Evolutionary conservation across 306 rosid species (phyloP).

Genomic region (cucumber (Cucumis sativus)): DNA sequence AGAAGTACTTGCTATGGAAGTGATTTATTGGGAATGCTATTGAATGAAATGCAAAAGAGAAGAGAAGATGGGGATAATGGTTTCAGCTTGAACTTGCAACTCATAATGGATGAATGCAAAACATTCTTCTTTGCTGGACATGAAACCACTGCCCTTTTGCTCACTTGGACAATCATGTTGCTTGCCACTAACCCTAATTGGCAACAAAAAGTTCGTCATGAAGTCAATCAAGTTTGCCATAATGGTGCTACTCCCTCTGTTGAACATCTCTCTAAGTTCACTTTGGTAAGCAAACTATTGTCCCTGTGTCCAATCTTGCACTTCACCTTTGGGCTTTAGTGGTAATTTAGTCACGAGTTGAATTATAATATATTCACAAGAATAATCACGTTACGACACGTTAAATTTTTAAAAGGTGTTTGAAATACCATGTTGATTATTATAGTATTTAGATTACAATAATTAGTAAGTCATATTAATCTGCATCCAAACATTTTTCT

Average conservation of each 20-base stretch:
- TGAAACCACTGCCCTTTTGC: slow-evolving; percentile 82
- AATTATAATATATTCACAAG: no score
- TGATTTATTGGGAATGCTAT: slow-evolving; percentile 67
- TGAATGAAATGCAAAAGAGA: slow-evolving; percentile 63
- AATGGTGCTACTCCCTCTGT: slow-evolving; percentile 39
- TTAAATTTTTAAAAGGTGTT: no score
- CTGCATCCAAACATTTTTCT: no score
- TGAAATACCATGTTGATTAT: no score
- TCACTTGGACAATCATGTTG: slow-evolving; percentile 89
- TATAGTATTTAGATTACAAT: no score
- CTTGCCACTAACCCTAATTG: slow-evolving; percentile 60
- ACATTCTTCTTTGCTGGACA: slow-evolving; percentile 97
- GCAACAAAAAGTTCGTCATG: slow-evolving; percentile 61
- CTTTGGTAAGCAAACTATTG: slow-evolving; percentile 30
- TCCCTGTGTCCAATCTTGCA: no score
- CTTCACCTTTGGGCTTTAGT: background rate
- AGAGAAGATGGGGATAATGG: slow-evolving; percentile 20
- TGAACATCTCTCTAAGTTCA: slow-evolving; percentile 66
- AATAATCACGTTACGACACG: no score
- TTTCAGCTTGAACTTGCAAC: slow-evolving; percentile 44
- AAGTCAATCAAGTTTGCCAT: slow-evolving; percentile 48
- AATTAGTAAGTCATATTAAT: no score
- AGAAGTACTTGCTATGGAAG: slow-evolving; percentile 67
- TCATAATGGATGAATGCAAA: slow-evolving; percentile 91
- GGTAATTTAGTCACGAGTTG: no score